A percentile compares a stretch with the other conserved stretches of the same genome.
Evolutionary conservation across 768 basidiomycete genomes (phyloP).

Genomic region (Fomitopsis pulvina): DNA sequence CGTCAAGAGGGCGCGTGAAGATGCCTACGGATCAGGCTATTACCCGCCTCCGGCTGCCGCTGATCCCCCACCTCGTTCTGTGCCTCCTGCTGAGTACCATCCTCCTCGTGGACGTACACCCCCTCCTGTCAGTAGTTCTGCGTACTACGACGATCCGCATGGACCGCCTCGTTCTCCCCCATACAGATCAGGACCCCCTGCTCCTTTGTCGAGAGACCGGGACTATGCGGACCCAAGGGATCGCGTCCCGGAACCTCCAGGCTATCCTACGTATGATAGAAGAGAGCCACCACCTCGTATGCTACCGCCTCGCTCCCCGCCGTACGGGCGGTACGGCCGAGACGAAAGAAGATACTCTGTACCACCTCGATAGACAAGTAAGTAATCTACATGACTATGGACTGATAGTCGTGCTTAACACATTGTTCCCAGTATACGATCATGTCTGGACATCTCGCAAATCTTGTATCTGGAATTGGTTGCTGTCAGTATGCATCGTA

Average conservation of each 20-base stretch:
- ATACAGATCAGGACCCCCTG: conserved; percentile 10
- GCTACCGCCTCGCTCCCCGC: conserved; percentile 17
- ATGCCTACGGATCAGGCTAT: conserved; percentile 8
- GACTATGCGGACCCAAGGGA: conserved; percentile 13
- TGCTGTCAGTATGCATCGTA: too few species aligned
- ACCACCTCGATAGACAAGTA: conserved; percentile 1
- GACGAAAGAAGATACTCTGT: conserved; percentile 19
- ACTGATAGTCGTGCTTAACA: not conserved
- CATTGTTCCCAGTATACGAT: too few species aligned
- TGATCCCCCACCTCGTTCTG: conserved; percentile 1
- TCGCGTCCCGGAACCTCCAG: conserved; percentile 3
- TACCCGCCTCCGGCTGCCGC: conserved; percentile 11
- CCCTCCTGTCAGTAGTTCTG: conserved; percentile 5
- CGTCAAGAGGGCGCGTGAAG: conserved; percentile 22
- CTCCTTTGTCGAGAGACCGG: conserved; percentile 7
- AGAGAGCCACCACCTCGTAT: conserved; percentile 9
- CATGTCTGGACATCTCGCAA: too few species aligned
- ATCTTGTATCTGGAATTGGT: too few species aligned
- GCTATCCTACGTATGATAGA: conserved; percentile 15
- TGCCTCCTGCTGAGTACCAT: conserved; percentile 6
- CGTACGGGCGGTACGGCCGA: conserved; percentile 14
- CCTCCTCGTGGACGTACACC: conserved; percentile 15
- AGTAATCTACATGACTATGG: too few species aligned
- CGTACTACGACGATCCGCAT: conserved; percentile 17
- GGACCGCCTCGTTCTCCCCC: conserved; percentile 4